These are phyloP conservation scores for Sordariomycetes sp. DNA, from an alignment of 2,329 filamentous ascomycete genomes.

Conservation along the genomic window DNA sequence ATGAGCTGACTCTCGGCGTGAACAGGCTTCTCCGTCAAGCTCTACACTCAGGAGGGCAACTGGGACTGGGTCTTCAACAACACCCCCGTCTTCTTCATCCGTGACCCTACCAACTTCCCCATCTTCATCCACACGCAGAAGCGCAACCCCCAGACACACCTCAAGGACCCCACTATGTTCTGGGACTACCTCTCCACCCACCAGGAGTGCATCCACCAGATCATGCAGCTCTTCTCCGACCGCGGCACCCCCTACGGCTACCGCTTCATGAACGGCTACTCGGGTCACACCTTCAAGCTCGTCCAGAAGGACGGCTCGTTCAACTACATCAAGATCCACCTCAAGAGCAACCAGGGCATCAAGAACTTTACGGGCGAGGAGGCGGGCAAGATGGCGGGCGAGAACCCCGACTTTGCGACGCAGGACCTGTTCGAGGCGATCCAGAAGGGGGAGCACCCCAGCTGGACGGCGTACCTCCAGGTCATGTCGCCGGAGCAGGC, in stretches of 20 bases:
- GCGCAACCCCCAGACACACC: constrained; percentile 58
- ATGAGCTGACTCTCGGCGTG: not conserved
- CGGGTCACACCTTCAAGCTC: constrained; percentile 54
- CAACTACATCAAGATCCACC: constrained; percentile 52
- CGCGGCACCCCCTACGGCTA: constrained; percentile 52
- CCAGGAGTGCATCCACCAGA: constrained; percentile 48
- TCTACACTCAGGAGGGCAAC: constrained; percentile 57
- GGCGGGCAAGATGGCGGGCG: constrained; percentile 35
- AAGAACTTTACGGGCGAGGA: constrained; percentile 46
- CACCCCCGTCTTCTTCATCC: constrained; percentile 64
- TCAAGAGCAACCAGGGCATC: constrained; percentile 49
- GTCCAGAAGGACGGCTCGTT: constrained; percentile 48
- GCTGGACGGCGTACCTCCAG: constrained; percentile 53
- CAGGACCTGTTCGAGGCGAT: constrained; percentile 54
- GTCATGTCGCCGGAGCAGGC: constrained; percentile 49
- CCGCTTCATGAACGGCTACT: constrained; percentile 56
- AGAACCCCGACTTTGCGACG: constrained; percentile 49
- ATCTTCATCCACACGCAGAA: constrained; percentile 69
- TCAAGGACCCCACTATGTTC: constrained; percentile 51
- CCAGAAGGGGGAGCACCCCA: constrained; percentile 43
- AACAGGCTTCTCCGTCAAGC: constrained; percentile 41
- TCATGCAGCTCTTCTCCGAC: constrained; percentile 55
- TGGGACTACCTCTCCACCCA: constrained; percentile 31
- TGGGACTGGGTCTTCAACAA: constrained; percentile 69
- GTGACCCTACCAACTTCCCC: constrained; percentile 63